Percentiles rank a stretch among this genome's conserved stretches.
Evolutionary conservation across 2,329 filamentous ascomycete genomes (phyloP).

Genomic region (Reticulascus tulasneorum): DNA sequence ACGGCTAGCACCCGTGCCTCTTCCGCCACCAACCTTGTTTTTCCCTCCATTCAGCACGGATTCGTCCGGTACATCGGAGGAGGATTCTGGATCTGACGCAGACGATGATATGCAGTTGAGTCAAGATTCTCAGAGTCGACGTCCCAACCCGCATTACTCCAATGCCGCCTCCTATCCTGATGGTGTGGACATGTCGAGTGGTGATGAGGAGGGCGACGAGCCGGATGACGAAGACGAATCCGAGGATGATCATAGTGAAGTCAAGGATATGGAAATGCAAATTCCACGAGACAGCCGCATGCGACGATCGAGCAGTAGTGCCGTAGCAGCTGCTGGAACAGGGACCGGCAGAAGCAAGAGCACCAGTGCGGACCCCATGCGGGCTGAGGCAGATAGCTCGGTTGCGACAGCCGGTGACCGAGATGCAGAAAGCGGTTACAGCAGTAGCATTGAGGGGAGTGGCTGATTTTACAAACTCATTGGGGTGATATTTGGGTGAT

Average conservation of each 20-base stretch:
- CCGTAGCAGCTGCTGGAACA: slow-evolving; percentile 27
- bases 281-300: slow-evolving; percentile 17
- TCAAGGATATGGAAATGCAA: slow-evolving; percentile 7
- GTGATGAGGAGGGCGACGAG: slow-evolving; percentile 27
- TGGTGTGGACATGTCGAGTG: slow-evolving; percentile 34
- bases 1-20: slow-evolving; percentile 40
- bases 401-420: slow-evolving; percentile 36
- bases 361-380: slow-evolving; percentile 21
- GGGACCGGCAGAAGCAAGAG: slow-evolving; percentile 26
- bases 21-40: slow-evolving; percentile 51
- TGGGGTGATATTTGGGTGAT: too few relatives aligned
- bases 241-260: background rate
- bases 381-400: slow-evolving; percentile 28
- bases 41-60: slow-evolving; percentile 44
- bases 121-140: slow-evolving; percentile 26
- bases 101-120: slow-evolving; percentile 24
- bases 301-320: slow-evolving; percentile 21
- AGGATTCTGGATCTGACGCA: slow-evolving; percentile 22
- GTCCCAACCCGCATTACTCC: slow-evolving; percentile 32
- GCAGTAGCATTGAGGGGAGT: slow-evolving; percentile 29
- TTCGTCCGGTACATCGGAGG: slow-evolving; percentile 23
- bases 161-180: slow-evolving; percentile 34
- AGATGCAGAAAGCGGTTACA: slow-evolving; percentile 32
- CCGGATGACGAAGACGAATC: slow-evolving; percentile 14
- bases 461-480: too few relatives aligned